Evolutionary conservation across 2,329 filamentous ascomycete genomes (phyloP).

Genomic region (Stagonosporopsis vannaccii): DNA sequence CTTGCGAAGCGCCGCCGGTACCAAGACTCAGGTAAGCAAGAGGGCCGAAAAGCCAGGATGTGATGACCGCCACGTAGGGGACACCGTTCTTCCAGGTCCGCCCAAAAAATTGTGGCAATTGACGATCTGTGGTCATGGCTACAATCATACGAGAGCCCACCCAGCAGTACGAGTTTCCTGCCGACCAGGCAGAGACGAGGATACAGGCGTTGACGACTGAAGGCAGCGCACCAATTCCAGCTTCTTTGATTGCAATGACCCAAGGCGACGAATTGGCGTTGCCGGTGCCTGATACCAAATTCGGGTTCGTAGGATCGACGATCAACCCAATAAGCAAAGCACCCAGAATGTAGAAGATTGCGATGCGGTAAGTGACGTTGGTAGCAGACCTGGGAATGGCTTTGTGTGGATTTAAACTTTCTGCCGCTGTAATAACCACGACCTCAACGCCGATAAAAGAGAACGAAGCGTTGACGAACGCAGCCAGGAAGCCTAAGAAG

Average conservation of each 20-base stretch:
- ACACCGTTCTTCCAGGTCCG: slow-evolving; percentile 65
- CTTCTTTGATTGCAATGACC: slow-evolving; percentile 58
- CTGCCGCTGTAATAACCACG: slow-evolving; percentile 68
- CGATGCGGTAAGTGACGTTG: slow-evolving; percentile 56
- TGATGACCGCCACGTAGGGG: slow-evolving; percentile 70
- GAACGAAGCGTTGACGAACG: slow-evolving; percentile 57
- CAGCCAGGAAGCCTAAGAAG: slow-evolving; percentile 65
- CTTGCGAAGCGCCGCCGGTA: slow-evolving; percentile 64
- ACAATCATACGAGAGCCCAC: slow-evolving; percentile 34
- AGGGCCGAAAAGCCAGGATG: slow-evolving; percentile 61
- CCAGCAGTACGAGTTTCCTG: slow-evolving; percentile 38
- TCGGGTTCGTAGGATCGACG: slow-evolving; percentile 58
- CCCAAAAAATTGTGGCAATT: slow-evolving; percentile 34
- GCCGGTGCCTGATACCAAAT: slow-evolving; percentile 40
- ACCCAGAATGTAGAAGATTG: slow-evolving; percentile 54
- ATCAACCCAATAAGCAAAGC: slow-evolving; percentile 65
- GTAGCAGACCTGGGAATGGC: slow-evolving; percentile 68
- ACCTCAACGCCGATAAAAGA: slow-evolving; percentile 60
- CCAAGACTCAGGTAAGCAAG: slow-evolving; percentile 78
- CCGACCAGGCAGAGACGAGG: slow-evolving; percentile 35
- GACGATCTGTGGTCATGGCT: slow-evolving; percentile 31
- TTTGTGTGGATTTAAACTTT: slow-evolving; percentile 68
- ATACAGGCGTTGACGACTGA: slow-evolving; percentile 38
- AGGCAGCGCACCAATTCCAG: slow-evolving; percentile 51
- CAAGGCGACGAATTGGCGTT: slow-evolving; percentile 58